Conservation (phyloP, 164 flowering plant genomes). For the Protea cynaroides region DNA sequence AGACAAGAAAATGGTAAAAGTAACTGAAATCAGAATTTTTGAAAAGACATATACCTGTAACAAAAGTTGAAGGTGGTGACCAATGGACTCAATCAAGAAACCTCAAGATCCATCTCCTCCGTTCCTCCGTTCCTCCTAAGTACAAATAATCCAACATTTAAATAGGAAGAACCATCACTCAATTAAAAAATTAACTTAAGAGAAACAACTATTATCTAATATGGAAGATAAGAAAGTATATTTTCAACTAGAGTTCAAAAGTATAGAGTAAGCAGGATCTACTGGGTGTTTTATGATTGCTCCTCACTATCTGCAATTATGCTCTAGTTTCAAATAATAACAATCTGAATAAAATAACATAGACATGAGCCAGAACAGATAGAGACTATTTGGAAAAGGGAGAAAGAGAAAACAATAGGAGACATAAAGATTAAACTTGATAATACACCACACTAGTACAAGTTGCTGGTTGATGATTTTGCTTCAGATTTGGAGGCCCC, state of each 20-base stretch:
- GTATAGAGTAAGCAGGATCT: not conserved
- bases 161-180: too few species aligned
- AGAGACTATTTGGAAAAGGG: not conserved
- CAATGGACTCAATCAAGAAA: too few species aligned
- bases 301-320: not conserved
- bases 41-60: too few species aligned
- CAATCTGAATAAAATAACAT: not conserved
- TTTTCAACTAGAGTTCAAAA: not conserved
- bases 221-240: too few species aligned
- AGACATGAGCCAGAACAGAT: not conserved
- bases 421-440: not conserved
- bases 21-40: too few species aligned
- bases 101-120: too few species aligned
- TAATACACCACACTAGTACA: not conserved
- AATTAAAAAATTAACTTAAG: too few species aligned
- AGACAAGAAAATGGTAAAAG: too few species aligned
- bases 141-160: too few species aligned
- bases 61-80: too few species aligned
- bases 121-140: too few species aligned
- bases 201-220: too few species aligned
- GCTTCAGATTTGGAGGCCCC: slow-evolving; percentile 23
- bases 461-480: slow-evolving; percentile 14
- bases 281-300: not conserved
- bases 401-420: not conserved
- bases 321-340: not conserved